Conservation (phyloP, 441 rosid species). For the Jatropha podagrica region DNA sequence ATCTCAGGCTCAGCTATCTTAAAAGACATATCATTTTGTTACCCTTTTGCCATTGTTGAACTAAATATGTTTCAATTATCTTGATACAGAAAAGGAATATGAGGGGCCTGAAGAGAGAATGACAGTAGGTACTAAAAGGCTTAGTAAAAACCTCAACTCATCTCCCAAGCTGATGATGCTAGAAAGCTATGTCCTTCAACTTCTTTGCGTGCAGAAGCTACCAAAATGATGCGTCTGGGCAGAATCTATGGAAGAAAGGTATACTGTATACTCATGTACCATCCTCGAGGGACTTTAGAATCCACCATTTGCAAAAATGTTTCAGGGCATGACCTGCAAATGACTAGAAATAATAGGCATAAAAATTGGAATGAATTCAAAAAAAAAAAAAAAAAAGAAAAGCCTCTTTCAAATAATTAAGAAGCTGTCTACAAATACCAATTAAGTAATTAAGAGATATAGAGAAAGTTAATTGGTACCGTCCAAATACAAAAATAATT, state of each 20-base stretch:
- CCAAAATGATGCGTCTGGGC: slow-evolving; percentile 14
- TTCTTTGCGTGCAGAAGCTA: slow-evolving; percentile 37
- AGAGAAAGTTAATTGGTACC: background rate
- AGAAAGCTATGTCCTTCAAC: slow-evolving; percentile 40
- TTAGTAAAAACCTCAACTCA: slow-evolving; percentile 14
- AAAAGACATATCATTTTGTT: background rate
- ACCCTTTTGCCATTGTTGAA: background rate
- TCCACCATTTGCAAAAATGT: background rate
- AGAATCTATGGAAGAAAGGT: slow-evolving; percentile 15
- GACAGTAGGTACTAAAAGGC: slow-evolving; percentile 1
- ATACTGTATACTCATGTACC: background rate
- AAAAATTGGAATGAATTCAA: background rate
- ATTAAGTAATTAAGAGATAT: too few species aligned
- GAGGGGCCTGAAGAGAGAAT: slow-evolving; percentile 13
- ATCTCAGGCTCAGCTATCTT: too few species aligned
- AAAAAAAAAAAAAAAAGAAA: background rate
- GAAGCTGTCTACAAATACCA: background rate
- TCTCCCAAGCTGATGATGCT: slow-evolving; percentile 40
- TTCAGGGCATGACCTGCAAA: background rate
- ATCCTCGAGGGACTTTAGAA: background rate
- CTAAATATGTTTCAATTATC: background rate
- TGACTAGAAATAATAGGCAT: background rate
- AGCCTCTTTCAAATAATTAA: background rate
- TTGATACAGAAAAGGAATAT: slow-evolving; percentile 17
- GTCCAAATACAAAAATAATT: background rate